These are phyloP conservation scores for Geotrichum ghanense DNA, from an alignment of 805 yeast genomes.

Conservation along the genomic window DNA sequence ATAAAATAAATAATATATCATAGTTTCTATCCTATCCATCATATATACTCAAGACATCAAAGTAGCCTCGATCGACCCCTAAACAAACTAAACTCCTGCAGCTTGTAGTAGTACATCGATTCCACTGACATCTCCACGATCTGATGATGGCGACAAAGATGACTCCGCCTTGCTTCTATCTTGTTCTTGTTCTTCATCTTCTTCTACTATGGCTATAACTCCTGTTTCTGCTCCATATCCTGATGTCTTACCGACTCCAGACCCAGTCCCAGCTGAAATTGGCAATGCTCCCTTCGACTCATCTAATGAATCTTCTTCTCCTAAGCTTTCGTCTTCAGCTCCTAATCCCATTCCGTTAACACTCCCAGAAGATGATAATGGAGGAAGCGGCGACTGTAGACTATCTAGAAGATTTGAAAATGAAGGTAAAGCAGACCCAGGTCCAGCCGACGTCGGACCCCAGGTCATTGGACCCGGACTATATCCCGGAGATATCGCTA, in stretches of 20 bases:
- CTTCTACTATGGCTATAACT: background rate
- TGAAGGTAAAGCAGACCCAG: background rate
- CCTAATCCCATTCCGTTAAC: background rate
- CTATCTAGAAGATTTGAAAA: background rate
- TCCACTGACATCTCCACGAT: constrained; percentile 7
- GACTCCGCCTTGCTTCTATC: background rate
- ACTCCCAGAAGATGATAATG: background rate
- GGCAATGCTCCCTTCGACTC: too few relatives aligned
- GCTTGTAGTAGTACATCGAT: constrained; percentile 22
- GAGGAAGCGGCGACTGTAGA: background rate
- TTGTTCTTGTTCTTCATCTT: background rate
- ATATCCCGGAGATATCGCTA: background rate
- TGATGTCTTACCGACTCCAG: too few relatives aligned
- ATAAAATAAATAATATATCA: too few relatives aligned
- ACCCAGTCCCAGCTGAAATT: too few relatives aligned
- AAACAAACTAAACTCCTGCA: constrained; percentile 19
- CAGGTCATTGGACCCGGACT: constrained; percentile 1
- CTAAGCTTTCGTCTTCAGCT: background rate
- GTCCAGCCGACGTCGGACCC: background rate
- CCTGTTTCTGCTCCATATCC: background rate
- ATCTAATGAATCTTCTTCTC: too few relatives aligned
- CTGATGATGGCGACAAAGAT: constrained; percentile 1
- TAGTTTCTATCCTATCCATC: too few relatives aligned
- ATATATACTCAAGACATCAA: too few relatives aligned
- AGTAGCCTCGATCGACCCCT: too few relatives aligned